phyloP scores from a whole-genome alignment of 1,284 basidiomycete species.

The Pseudozyma flocculosa region DNA sequence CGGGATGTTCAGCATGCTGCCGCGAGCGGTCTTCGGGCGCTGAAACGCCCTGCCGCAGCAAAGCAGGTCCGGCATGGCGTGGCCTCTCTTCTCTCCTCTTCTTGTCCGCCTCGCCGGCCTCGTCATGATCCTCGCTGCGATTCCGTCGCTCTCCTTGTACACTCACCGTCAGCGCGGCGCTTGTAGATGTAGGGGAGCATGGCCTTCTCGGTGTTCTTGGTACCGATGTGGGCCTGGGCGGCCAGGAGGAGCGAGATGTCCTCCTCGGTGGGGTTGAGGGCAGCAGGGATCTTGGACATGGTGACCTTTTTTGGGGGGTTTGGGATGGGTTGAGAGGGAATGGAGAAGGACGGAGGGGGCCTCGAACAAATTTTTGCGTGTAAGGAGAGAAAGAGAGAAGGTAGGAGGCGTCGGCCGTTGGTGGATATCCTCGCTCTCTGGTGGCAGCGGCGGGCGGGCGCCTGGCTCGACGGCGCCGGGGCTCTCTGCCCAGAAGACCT shows the following conservation, averaged over 20 bases:
- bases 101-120: no score
- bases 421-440: neutral
- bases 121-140: no score
- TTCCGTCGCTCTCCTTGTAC: neutral
- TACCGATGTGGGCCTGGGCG: constrained; percentile 84
- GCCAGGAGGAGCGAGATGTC: constrained; percentile 93
- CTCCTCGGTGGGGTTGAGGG: constrained; percentile 90
- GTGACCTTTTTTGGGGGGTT: constrained; percentile 1
- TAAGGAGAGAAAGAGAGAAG: constrained; percentile 20
- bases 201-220: constrained; percentile 97
- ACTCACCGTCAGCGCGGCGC: constrained; percentile 82
- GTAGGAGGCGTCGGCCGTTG: neutral
- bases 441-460: no score
- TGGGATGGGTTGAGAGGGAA: neutral
- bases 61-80: no score
- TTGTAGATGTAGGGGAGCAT: constrained; percentile 99
- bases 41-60: no score
- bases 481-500: no score
- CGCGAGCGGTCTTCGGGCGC: no score
- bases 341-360: neutral
- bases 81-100: no score
- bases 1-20: no score
- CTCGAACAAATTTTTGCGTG: constrained; percentile 11
- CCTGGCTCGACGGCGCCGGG: no score
- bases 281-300: constrained; percentile 77